Base-by-base conservation (phyloP, 192 early-diverging fungal species). In the Coemansia sp. region DNA sequence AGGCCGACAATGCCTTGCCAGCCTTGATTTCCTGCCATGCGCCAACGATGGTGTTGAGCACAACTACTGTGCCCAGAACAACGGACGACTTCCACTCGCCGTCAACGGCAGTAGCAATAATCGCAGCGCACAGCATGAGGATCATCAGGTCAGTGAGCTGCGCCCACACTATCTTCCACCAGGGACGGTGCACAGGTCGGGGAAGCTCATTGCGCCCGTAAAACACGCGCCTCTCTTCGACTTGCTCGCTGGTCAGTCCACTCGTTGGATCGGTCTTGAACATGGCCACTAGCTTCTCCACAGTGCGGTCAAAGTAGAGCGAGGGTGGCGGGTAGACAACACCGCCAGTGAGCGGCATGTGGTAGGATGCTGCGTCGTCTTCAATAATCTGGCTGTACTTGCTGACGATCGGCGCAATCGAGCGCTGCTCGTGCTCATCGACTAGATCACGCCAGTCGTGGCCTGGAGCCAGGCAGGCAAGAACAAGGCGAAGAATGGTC, bases 71-170 rank as follows among this genome's bases (percentile, higher is more conserved):
- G 38, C 86, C 72, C 37, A 95, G 85, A 27, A 97, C 94, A 63
- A 86, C 82, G 46, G 87, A 89, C 70, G 89, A 82, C 75, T 93
- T 92, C 79, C 88, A 95, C 69, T 95, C 94, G 70, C 94, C 87
- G 25, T 91, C 85, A 32, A 94, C 92, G 0, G 89, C 95, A 63
- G 93, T 93, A 31, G 93, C 87, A 48, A 96, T 82, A 36, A 92
- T 87, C 1, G 92, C 94, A 10, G 87, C 85, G 42, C 94, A 85
- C 32, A 98, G 85, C 50, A 98, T 90, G 48, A 98, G 59, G 36
- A 98, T 92, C 94, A 98, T 98, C 72, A 97, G 91, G 69, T 98
- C 95, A 1, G 93, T 94, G 27, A 98, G 71, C 78, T 98, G 97
- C 25, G 84, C 84, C 88, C 91, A 91, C 7, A 98, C 68, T 84